Conservation (phyloP, 768 basidiomycete species). For the Pulveroboletus sp. region DNA sequence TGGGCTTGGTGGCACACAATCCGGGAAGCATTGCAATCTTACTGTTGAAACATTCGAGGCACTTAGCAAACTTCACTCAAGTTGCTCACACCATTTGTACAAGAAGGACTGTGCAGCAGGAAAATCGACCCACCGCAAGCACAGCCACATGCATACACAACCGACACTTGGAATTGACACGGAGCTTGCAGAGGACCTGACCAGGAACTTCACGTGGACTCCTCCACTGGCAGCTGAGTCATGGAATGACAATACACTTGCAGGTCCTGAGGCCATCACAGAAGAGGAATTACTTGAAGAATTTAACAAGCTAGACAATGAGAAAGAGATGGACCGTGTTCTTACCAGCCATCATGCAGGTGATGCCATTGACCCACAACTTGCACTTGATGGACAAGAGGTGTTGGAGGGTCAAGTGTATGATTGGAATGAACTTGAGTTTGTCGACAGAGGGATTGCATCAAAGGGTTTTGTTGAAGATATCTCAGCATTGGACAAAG, state of each 20-base stretch:
- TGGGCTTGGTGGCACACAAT: neutral
- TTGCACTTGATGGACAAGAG: neutral
- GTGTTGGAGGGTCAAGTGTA: conserved; percentile 1
- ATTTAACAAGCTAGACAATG: too few relatives aligned
- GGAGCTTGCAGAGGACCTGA: neutral
- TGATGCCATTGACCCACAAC: too few relatives aligned
- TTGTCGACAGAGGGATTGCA: neutral
- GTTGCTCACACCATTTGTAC: too few relatives aligned
- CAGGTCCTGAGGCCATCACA: neutral
- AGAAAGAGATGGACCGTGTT: too few relatives aligned
- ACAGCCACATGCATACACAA: neutral
- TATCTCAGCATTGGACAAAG: neutral
- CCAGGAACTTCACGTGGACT: neutral
- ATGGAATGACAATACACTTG: neutral
- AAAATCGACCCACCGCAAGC: neutral
- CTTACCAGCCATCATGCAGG: too few relatives aligned
- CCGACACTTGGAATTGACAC: neutral
- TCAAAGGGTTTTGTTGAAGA: neutral
- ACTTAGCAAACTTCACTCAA: too few relatives aligned
- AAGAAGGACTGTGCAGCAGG: neutral
- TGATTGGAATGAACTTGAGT: neutral
- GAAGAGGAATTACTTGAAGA: neutral
- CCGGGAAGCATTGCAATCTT: too few relatives aligned
- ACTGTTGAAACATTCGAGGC: too few relatives aligned
- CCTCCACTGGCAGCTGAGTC: neutral